Evolutionary conservation across 2,329 filamentous ascomycete genomes (phyloP).

Genomic region (Cladobotryum protrusum): DNA sequence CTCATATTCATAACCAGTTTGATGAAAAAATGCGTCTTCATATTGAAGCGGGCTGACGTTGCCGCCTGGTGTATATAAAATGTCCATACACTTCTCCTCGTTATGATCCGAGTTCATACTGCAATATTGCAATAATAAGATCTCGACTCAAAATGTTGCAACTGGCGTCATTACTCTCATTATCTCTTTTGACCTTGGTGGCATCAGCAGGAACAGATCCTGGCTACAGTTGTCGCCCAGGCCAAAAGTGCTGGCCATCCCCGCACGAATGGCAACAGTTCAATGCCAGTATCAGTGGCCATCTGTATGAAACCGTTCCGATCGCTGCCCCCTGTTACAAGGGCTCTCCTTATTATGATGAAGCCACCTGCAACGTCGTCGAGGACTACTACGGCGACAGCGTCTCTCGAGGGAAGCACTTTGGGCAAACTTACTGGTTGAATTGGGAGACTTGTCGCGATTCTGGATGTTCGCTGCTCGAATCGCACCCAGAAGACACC

Average conservation of each 20-base stretch:
- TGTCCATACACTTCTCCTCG: too few species aligned
- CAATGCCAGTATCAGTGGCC: slow-evolving; percentile 45
- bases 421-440: background rate
- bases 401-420: background rate
- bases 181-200: too few species aligned
- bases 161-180: too few species aligned
- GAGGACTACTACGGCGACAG: background rate
- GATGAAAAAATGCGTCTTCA: too few species aligned
- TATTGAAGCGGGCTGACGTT: too few species aligned
- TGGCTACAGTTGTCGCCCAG: background rate
- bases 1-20: too few species aligned
- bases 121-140: too few species aligned
- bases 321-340: slow-evolving; percentile 38
- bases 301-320: slow-evolving; percentile 45
- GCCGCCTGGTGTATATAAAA: too few species aligned
- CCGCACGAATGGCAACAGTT: slow-evolving; percentile 37
- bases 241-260: slow-evolving; percentile 42
- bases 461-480: slow-evolving; percentile 1
- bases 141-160: too few species aligned
- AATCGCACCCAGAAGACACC: slow-evolving; percentile 1
- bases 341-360: background rate
- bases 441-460: slow-evolving; percentile 1
- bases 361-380: background rate
- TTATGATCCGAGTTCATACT: too few species aligned
- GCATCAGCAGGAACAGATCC: too few species aligned